phyloP scores from a whole-genome alignment of 352 stramenopile genomes.

The Phytophthora tubulina region DNA sequence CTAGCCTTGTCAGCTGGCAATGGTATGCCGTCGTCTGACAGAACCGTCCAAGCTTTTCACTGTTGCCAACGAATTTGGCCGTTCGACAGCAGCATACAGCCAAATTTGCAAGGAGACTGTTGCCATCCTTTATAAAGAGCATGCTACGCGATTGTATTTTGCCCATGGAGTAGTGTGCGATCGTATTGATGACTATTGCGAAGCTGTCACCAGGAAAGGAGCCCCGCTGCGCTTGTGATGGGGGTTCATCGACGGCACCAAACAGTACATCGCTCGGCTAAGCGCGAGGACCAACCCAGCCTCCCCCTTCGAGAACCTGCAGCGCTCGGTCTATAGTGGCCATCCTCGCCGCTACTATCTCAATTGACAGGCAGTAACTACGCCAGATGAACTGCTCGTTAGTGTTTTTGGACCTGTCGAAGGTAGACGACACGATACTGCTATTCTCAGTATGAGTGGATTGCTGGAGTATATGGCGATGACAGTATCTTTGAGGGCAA shows the following conservation, averaged over 20 bases:
- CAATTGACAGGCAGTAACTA: background rate
- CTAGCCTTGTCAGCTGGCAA: background rate
- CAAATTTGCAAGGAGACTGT: slow-evolving; percentile 2
- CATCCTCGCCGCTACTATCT: slow-evolving; percentile 11
- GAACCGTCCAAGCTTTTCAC: slow-evolving; percentile 14
- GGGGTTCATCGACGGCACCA: slow-evolving; percentile 12
- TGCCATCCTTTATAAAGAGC: background rate
- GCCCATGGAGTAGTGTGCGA: background rate
- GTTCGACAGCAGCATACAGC: background rate
- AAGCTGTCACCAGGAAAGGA: slow-evolving; percentile 1
- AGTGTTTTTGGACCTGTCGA: background rate
- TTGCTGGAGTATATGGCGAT: slow-evolving; percentile 1
- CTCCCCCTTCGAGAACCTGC: slow-evolving; percentile 4
- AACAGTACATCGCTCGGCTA: slow-evolving; percentile 2
- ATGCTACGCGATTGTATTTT: background rate
- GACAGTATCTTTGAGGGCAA: slow-evolving; percentile 2
- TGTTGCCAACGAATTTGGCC: slow-evolving; percentile 10
- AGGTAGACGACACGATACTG: background rate
- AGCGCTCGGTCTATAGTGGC: slow-evolving; percentile 4
- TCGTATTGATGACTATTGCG: background rate
- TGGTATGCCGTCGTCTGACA: slow-evolving; percentile 3
- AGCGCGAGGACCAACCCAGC: background rate
- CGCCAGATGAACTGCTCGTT: background rate
- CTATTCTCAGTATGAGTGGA: slow-evolving; percentile 6
- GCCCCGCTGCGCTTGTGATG: background rate